phyloP scores from a whole-genome alignment of 495 filamentous ascomycete genomes.

The Astrothelium subdiscretum region DNA sequence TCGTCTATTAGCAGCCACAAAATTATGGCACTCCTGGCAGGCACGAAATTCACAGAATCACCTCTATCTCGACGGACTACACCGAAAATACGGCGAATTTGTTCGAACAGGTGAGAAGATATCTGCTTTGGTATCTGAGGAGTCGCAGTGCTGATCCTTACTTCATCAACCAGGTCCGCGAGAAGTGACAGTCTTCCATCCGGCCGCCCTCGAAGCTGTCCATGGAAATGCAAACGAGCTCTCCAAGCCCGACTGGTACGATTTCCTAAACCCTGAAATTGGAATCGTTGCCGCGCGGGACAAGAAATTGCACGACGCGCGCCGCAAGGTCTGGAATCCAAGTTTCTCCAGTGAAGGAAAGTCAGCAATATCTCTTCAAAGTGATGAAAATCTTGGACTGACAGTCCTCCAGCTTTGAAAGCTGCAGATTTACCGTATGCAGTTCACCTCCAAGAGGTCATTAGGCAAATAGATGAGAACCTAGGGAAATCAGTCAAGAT shows the following conservation, averaged over 20 bases:
- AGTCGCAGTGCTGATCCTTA: background rate
- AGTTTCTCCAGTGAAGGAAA: background rate
- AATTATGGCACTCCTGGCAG: constrained; percentile 8
- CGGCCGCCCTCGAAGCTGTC: constrained; percentile 3
- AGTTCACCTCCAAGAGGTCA: background rate
- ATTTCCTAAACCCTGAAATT: background rate
- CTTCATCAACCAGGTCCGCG: constrained; percentile 5
- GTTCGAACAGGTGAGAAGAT: constrained; percentile 10
- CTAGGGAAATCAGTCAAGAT: background rate
- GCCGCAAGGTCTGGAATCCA: background rate
- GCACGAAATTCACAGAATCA: constrained; percentile 1
- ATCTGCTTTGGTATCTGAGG: too few relatives aligned
- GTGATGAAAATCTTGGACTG: background rate
- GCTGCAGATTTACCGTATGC: background rate
- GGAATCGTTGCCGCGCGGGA: constrained; percentile 8
- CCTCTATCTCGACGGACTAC: constrained; percentile 4
- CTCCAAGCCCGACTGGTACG: background rate
- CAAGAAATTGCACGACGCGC: constrained; percentile 13
- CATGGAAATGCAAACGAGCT: constrained; percentile 4
- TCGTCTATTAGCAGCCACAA: background rate
- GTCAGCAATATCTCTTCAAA: background rate
- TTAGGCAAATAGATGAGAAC: background rate
- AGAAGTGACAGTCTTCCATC: constrained; percentile 10
- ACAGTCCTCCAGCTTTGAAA: background rate
- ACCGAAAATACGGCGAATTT: constrained; percentile 8